Conservation (phyloP, 441 rosid species). For the Melastoma candidum region DNA sequence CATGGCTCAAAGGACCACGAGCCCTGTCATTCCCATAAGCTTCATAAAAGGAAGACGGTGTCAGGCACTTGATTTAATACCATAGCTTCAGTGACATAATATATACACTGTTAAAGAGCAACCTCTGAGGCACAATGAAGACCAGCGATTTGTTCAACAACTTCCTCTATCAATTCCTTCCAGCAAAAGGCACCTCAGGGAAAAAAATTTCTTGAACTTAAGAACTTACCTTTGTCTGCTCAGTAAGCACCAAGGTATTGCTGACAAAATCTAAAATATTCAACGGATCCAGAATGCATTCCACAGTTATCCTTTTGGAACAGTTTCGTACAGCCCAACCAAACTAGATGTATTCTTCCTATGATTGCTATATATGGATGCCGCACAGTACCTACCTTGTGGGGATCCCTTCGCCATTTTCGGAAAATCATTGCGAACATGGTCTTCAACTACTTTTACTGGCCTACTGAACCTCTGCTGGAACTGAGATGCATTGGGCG, state of each 20-base stretch:
- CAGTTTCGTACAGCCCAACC: constrained; percentile 18
- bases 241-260: constrained; percentile 28
- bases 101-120: constrained; percentile 39
- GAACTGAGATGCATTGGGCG: constrained; percentile 53
- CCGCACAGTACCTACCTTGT: constrained; percentile 94
- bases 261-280: constrained; percentile 15
- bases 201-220: constrained; percentile 52
- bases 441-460: constrained; percentile 57
- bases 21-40: constrained; percentile 96
- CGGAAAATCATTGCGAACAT: constrained; percentile 56
- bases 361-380: constrained; percentile 52
- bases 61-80: constrained; percentile 60
- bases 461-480: constrained; percentile 57
- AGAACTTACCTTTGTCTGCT: constrained; percentile 97
- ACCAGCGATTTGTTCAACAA: constrained; percentile 39
- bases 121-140: constrained; percentile 30
- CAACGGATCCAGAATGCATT: too few relatives aligned
- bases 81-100: constrained; percentile 41
- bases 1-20: constrained; percentile 76
- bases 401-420: constrained; percentile 75
- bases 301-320: constrained; percentile 4
- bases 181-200: constrained; percentile 44
- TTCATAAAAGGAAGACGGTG: constrained; percentile 80
- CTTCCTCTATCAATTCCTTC: constrained; percentile 40
- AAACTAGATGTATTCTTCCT: constrained; percentile 33